Percentiles rank a stretch among this genome's conserved stretches.
These are phyloP conservation scores for Vanrija sp. DNA, from an alignment of 1,284 basidiomycete species.

Conservation along the genomic window DNA sequence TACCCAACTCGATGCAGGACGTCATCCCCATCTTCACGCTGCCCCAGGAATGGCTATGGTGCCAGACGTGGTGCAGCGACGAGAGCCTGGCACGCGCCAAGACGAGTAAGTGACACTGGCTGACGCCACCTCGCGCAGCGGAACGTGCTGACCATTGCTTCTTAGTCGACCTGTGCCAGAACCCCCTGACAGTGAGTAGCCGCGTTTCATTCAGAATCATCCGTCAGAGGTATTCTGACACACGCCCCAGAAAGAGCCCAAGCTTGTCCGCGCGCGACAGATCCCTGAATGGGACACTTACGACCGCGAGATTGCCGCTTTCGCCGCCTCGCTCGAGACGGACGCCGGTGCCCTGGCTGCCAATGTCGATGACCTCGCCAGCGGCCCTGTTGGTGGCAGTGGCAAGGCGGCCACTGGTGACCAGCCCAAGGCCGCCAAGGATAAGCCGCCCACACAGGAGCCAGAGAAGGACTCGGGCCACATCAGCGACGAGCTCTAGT, in stretches of 20 bases:
- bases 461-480: not conserved
- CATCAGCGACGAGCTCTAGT: conserved; percentile 10
- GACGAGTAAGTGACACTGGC: conserved; percentile 43
- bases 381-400: not conserved
- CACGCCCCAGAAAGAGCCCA: conserved; percentile 74
- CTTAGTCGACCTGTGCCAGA: conserved; percentile 89
- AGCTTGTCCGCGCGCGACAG: conserved; percentile 82
- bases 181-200: conserved; percentile 71
- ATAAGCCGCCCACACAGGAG: not conserved
- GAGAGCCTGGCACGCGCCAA: conserved; percentile 52
- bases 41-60: conserved; percentile 88
- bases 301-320: conserved; percentile 58
- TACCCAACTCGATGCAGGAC: conserved; percentile 86
- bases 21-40: conserved; percentile 85
- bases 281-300: conserved; percentile 98
- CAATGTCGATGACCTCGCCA: conserved; percentile 66
- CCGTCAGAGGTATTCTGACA: conserved; percentile 39
- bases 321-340: conserved; percentile 59
- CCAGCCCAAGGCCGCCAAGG: conserved; percentile 3
- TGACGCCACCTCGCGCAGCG: not conserved
- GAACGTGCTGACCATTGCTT: conserved; percentile 21
- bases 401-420: not conserved
- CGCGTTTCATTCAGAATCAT: conserved; percentile 12
- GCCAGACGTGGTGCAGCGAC: conserved; percentile 55
- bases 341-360: conserved; percentile 53